Evolutionary conservation across 2,329 filamentous ascomycete species (phyloP), one percentile per base, ranked within the genome.

Genomic region (Fusarium hainanense): DNA sequence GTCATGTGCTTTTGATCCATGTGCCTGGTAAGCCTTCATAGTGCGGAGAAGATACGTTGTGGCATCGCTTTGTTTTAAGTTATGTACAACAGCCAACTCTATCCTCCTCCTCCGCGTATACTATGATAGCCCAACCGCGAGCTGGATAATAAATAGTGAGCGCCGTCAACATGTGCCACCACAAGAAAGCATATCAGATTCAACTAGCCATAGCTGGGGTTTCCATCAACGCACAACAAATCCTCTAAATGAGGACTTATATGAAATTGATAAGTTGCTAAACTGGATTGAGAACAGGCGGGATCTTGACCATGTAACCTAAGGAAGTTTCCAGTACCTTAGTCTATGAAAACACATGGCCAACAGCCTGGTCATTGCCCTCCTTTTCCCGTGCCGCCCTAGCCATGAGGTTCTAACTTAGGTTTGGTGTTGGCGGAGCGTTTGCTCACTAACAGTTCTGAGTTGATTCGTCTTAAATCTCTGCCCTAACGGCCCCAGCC

Each of bases 41-140:
- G 47, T 54, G 54, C 51, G 66, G 66, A 40, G 61, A 63, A 63
- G 72, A 48, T 44, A 48, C 37, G 21, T 55, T 57, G 60, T 58
- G 41, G 50, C 51, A 58, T 55, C 57, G 47, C 46, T 48, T 46
- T 60, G 16, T 32, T 48, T 48, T 41, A 6, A 25, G 18, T 30
- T 48, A 12, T 30, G n/a, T 20, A n/a, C 44, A 41, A 47, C 27
- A 51, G 21, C 21, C 43, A 44, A 34, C 16, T 44, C 28, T 42
- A 30, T 44, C 42, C 16, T 52, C 13, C 28, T 48, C 16, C 21
- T n/a, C 34, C 34, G 34, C 34, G 34, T 37, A n/a, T n/a, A 37
- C 10, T 37, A n/a, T 37, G 10, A 10, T n/a, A n/a, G 18, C 34
- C 34, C 34, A 37, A n/a, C 18, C 18, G n/a, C 18, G 12, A n/a